Conservation (phyloP, 1,139 yeast genomes). For the Saccharomyces hybrid region DNA sequence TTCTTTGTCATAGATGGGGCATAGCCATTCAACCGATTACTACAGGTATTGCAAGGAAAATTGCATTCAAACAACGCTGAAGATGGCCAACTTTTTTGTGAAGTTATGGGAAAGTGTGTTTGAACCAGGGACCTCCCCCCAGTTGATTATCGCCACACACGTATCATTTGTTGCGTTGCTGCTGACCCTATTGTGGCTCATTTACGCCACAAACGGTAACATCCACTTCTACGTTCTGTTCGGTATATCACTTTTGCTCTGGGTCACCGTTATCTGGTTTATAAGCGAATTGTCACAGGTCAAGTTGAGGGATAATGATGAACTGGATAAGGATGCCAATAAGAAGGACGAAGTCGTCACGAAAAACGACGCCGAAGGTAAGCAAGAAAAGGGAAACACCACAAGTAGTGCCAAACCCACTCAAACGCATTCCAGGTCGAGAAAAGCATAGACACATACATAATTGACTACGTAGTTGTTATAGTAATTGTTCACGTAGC, state of each 20-base stretch:
- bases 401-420: conserved; percentile 7
- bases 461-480: background rate
- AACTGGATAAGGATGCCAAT: conserved; percentile 29
- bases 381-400: conserved; percentile 5
- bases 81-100: conserved; percentile 38
- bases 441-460: conserved; percentile 9
- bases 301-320: conserved; percentile 38
- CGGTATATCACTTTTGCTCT: conserved; percentile 60
- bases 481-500: too few relatives aligned
- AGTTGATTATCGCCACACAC: conserved; percentile 75
- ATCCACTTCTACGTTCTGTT: conserved; percentile 73
- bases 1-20: background rate
- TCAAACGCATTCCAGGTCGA: conserved; percentile 9
- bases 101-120: conserved; percentile 88
- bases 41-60: background rate
- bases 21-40: background rate
- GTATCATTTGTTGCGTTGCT: conserved; percentile 52
- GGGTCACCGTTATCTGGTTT: conserved; percentile 86
- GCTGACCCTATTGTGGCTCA: conserved; percentile 47
- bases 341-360: background rate
- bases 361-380: conserved; percentile 5
- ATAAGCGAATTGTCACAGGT: conserved; percentile 56
- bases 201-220: conserved; percentile 52
- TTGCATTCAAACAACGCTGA: background rate
- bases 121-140: conserved; percentile 93